Percentiles rank a stretch among this genome's conserved stretches.
These are phyloP conservation scores for Hevea brasiliensis DNA, from an alignment of 345 rosid species.

Conservation along the genomic window DNA sequence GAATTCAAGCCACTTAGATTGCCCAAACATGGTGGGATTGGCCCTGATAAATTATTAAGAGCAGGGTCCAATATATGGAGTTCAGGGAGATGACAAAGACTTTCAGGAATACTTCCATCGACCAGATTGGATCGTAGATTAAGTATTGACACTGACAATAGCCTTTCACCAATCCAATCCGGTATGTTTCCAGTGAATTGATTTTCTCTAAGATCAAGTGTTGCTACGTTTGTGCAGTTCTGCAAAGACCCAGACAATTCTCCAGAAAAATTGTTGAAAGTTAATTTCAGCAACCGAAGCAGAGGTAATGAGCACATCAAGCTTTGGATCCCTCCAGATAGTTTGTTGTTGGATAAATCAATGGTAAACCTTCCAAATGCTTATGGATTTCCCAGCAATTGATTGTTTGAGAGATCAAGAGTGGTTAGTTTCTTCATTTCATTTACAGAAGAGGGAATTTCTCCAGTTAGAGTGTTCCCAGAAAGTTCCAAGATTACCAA, in stretches of 20 bases:
- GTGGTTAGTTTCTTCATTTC: not conserved
- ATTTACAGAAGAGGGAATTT: not conserved
- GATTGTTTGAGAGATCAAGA: not conserved
- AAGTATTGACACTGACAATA: not conserved
- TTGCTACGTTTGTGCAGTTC: slow-evolving; percentile 1
- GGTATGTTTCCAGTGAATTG: not conserved
- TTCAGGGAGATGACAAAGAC: slow-evolving; percentile 8
- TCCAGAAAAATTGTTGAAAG: slow-evolving; percentile 21
- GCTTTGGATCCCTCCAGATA: slow-evolving; percentile 26
- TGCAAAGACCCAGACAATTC: slow-evolving; percentile 15
- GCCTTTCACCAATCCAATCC: slow-evolving; percentile 15
- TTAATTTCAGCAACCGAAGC: slow-evolving; percentile 15
- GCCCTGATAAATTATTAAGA: slow-evolving; percentile 21
- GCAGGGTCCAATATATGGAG: slow-evolving; percentile 21
- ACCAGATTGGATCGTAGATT: slow-evolving; percentile 17
- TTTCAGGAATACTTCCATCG: slow-evolving; percentile 16
- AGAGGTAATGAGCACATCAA: slow-evolving; percentile 11
- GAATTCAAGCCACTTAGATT: slow-evolving; percentile 8
- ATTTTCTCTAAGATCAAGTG: slow-evolving; percentile 13
- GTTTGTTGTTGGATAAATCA: slow-evolving; percentile 18
- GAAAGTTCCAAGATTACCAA: not conserved
- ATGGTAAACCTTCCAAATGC: slow-evolving; percentile 9
- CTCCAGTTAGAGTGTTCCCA: not conserved
- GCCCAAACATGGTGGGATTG: slow-evolving; percentile 18
- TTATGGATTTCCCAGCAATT: not conserved